Evolutionary conservation across 306 rosid species (phyloP).

Genomic region (Adenanthera pavonina): DNA sequence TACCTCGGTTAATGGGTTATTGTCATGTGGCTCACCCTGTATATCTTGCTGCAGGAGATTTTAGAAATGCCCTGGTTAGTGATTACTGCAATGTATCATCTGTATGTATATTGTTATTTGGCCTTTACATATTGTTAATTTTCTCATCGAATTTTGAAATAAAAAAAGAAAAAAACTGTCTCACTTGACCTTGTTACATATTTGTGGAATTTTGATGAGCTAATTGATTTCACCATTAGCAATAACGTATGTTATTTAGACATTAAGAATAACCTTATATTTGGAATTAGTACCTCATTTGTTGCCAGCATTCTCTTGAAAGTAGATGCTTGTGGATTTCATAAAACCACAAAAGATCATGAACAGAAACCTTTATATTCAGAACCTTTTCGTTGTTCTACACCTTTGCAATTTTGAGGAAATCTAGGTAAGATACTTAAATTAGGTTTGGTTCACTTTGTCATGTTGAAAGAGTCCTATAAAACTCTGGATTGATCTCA

Average conservation of each 20-base stretch:
- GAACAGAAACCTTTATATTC: constrained; percentile 2
- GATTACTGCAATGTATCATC: constrained; percentile 23
- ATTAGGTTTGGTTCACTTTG: neutral
- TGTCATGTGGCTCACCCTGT: constrained; percentile 95
- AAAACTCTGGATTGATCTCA: constrained; percentile 6
- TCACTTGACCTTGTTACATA: neutral
- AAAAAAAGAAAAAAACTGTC: constrained; percentile 1
- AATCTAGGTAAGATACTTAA: neutral
- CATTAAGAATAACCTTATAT: constrained; percentile 12
- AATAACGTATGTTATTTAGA: neutral
- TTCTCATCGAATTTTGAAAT: neutral
- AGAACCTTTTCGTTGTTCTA: neutral
- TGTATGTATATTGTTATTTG: neutral
- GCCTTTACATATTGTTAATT: neutral
- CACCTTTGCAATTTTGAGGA: neutral
- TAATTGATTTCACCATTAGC: constrained; percentile 27
- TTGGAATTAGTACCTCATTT: neutral
- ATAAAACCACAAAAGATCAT: neutral
- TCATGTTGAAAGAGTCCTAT: constrained; percentile 16
- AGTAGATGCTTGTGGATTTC: neutral
- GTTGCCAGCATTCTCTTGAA: neutral
- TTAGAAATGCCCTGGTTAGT: constrained; percentile 72
- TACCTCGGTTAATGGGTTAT: constrained; percentile 97
- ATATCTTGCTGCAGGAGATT: constrained; percentile 81
- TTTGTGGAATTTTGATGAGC: constrained; percentile 9